phyloP scores from a whole-genome alignment of 441 rosid genomes.

The Mallotus japonicus region DNA sequence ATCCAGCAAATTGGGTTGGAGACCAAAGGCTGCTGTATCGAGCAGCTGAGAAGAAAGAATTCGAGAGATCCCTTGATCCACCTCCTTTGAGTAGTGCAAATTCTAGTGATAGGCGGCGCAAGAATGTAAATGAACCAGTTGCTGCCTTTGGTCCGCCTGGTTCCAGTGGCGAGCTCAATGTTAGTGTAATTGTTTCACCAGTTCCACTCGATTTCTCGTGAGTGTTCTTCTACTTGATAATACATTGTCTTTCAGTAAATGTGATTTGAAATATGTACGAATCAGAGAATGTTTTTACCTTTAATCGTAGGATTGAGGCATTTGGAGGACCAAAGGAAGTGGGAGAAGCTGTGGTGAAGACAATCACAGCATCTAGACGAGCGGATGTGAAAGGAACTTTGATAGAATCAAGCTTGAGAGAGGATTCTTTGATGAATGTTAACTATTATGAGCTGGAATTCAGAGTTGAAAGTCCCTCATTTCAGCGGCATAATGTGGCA shows the following conservation, averaged over 20 bases:
- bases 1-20: slow-evolving; percentile 77
- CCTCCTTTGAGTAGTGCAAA: slow-evolving; percentile 45
- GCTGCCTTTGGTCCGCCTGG: slow-evolving; percentile 90
- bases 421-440: slow-evolving; percentile 41
- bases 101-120: slow-evolving; percentile 34
- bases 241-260: too few species aligned
- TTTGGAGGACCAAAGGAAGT: slow-evolving; percentile 78
- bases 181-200: slow-evolving; percentile 78
- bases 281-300: background rate
- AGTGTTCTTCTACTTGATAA: slow-evolving; percentile 23
- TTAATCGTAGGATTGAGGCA: slow-evolving; percentile 54
- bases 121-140: slow-evolving; percentile 59
- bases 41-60: slow-evolving; percentile 62
- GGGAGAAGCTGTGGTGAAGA: slow-evolving; percentile 63
- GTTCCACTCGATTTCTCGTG: slow-evolving; percentile 77
- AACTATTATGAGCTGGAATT: slow-evolving; percentile 73
- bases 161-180: slow-evolving; percentile 83
- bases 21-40: slow-evolving; percentile 75
- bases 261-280: too few species aligned
- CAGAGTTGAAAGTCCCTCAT: slow-evolving; percentile 61
- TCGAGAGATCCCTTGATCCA: slow-evolving; percentile 65
- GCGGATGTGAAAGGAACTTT: slow-evolving; percentile 56
- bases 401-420: slow-evolving; percentile 50
- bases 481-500: slow-evolving; percentile 67
- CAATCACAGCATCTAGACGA: slow-evolving; percentile 48